A percentile compares a stretch with the other conserved stretches of the same genome.
Evolutionary conservation across 345 rosid species (phyloP).

Genomic region (Eucalyptus victrix): DNA sequence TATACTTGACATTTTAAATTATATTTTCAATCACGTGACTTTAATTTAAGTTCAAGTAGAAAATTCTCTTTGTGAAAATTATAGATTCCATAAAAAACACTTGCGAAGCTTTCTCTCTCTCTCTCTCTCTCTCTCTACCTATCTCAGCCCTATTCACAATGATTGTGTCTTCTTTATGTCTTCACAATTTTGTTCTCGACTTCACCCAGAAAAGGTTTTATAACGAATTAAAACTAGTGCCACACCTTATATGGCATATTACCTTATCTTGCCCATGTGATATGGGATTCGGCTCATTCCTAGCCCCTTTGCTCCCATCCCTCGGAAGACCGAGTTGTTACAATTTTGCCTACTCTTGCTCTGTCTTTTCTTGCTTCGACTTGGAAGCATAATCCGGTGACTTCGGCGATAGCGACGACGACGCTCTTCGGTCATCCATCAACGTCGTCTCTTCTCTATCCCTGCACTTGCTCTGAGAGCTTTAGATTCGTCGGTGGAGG

Average conservation of each 20-base stretch:
- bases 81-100: neutral
- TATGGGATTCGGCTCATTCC: too few relatives aligned
- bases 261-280: fast-evolving
- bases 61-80: neutral
- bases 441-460: neutral
- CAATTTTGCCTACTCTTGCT: neutral
- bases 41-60: neutral
- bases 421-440: neutral
- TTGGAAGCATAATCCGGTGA: neutral
- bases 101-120: neutral
- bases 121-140: too few relatives aligned
- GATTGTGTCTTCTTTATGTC: too few relatives aligned
- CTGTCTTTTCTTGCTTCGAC: neutral
- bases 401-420: neutral
- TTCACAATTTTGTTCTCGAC: too few relatives aligned
- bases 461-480: neutral
- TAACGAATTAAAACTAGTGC: too few relatives aligned
- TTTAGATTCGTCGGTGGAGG: neutral
- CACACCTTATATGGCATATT: too few relatives aligned
- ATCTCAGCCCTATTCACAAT: fast-evolving
- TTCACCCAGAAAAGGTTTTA: too few relatives aligned
- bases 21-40: neutral
- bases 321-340: too few relatives aligned
- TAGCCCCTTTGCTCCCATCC: too few relatives aligned
- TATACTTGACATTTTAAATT: neutral